Evolutionary conservation across 805 yeast genomes (phyloP), one percentile per base, ranked within the genome.

Genomic region (Hemisphaericaspora nanyangensis): DNA sequence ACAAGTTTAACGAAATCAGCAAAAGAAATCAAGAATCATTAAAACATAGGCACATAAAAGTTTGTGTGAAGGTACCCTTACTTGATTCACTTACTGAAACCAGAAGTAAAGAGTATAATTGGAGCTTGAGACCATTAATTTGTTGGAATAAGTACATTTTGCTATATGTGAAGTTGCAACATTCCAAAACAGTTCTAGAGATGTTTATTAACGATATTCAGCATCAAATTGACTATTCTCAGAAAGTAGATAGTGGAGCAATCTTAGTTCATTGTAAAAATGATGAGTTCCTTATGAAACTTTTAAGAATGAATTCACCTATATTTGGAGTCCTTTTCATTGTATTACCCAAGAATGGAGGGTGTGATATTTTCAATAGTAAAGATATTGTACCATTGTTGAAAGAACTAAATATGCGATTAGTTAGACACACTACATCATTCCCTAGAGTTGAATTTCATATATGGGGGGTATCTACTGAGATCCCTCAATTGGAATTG

Each of bases 121-220:
- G 40, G 40, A 12, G 20, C 7, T 31, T 37, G 17, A 32, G 17
- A 18, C 13, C 27, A 17, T 5, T 18, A 11, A n/a, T 18, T 3
- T 19, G 17, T 18, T 37, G 37, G 37, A 8, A 12, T 7, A n/a
- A 19, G 18, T 37, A 37, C 16, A 17, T 37, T n/a, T 31, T 37
- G 24, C 19, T 37, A 13, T 30, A 17, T 13, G 26, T 37, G 10
- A 35, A 30, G 15, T 17, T 37, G 13, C 28, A 37, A 15, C n/a
- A 31, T 13, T 12, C 17, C 18, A 15, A 22, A 15, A 11, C 5
- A 4, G 8, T 37, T 7, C 16, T 37, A 19, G 18, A 13, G 3
- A 12, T 19, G 16, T 17, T 37, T 4, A 22, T 18, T 12, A 7
- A 16, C 4, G 40, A 37, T 10, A 37, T 37, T 13, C 10, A 31